Conservation (phyloP, 225 moss, liverwort and hornwort genomes). For the Bryum argenteum region DNA sequence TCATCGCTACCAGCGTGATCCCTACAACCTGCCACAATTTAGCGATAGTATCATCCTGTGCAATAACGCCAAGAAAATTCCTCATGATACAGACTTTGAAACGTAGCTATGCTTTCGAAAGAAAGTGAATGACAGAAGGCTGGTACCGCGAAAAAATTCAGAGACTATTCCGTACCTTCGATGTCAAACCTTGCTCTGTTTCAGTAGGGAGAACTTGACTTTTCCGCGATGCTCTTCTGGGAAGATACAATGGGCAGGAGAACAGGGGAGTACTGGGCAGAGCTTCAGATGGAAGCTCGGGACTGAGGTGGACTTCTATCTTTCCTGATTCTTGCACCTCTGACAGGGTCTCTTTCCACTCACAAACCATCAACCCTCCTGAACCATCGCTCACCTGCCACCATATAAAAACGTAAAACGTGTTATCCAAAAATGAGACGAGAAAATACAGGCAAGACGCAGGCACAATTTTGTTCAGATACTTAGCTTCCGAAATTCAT, state of each 20-base stretch:
- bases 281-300: slow-evolving; percentile 28
- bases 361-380: slow-evolving; percentile 50
- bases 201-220: slow-evolving; percentile 15
- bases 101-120: not conserved
- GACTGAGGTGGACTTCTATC: slow-evolving; percentile 39
- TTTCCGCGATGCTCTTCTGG: slow-evolving; percentile 29
- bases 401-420: not conserved
- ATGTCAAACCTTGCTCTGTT: slow-evolving; percentile 24
- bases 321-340: slow-evolving; percentile 46
- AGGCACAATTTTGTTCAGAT: not conserved
- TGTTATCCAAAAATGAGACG: no score
- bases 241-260: slow-evolving; percentile 54
- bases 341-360: slow-evolving; percentile 46
- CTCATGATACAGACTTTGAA: not conserved
- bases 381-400: slow-evolving; percentile 56
- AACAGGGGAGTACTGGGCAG: slow-evolving; percentile 42
- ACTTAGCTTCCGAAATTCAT: not conserved
- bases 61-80: slow-evolving; percentile 1
- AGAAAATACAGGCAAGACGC: not conserved
- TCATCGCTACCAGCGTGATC: slow-evolving; percentile 52
- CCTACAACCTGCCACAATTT: slow-evolving; percentile 45
- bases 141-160: not conserved
- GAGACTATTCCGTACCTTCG: slow-evolving; percentile 24
- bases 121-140: slow-evolving; percentile 1
- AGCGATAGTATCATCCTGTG: not conserved